Conservation (phyloP, 1,284 basidiomycete species). For the Blastosporella zonata region DNA sequence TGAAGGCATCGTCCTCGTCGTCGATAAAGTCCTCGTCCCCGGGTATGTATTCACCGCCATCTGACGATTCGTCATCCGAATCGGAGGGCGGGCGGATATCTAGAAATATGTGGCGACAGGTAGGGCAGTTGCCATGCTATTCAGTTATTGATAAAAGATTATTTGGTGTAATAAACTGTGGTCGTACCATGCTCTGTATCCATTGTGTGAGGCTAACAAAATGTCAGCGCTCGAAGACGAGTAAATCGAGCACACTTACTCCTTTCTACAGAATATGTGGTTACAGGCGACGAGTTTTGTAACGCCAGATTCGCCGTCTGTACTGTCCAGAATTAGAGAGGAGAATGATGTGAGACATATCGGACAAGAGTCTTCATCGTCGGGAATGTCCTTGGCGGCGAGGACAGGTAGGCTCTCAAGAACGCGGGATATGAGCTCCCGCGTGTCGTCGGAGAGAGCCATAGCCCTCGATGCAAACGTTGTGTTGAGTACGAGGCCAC, state of each 20-base stretch:
- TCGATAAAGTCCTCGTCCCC: conserved; percentile 40
- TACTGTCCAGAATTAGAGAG: conserved; percentile 36
- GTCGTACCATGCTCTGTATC: conserved; percentile 53
- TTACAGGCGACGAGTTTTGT: conserved; percentile 58
- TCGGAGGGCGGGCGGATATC: conserved; percentile 49
- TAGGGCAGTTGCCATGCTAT: conserved; percentile 70
- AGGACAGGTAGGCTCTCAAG: conserved; percentile 45
- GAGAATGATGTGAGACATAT: conserved; percentile 60
- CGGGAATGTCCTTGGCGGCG: conserved; percentile 35
- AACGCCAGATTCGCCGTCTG: conserved; percentile 35
- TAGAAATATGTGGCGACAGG: conserved; percentile 59
- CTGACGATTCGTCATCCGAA: conserved; percentile 61
- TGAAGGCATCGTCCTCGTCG: conserved; percentile 44
- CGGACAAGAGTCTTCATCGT: conserved; percentile 53
- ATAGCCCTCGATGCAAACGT: conserved; percentile 7
- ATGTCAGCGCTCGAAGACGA: conserved; percentile 6
- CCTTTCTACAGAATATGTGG: conserved; percentile 64
- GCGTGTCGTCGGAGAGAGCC: conserved; percentile 20
- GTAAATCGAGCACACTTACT: conserved; percentile 40
- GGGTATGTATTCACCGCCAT: conserved; percentile 64
- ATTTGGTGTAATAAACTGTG: background rate
- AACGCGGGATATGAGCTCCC: conserved; percentile 29
- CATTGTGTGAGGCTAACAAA: conserved; percentile 54
- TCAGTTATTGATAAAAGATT: conserved; percentile 9
- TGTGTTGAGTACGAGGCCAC: conserved; percentile 3